Percentiles rank a stretch among this genome's conserved stretches.
Evolutionary conservation across 2,329 filamentous ascomycete genomes (phyloP).

Genomic region (Parasarocladium wereldwijsianum): DNA sequence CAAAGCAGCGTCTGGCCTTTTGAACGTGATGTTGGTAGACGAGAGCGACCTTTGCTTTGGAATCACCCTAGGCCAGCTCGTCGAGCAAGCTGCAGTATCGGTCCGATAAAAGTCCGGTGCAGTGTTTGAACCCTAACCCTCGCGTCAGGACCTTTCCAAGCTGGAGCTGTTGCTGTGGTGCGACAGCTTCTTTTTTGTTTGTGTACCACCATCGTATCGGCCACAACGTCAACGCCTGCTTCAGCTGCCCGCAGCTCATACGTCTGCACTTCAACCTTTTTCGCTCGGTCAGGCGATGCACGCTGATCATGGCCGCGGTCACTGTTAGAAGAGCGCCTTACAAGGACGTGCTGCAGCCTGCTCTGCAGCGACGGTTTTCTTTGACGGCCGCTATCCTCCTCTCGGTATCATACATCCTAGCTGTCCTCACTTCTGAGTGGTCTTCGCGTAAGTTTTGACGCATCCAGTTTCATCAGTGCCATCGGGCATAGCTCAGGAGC

Average conservation of each 20-base stretch:
- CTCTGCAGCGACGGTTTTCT: slow-evolving; percentile 74
- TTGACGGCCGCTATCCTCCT: slow-evolving; percentile 59
- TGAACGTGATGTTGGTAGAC: too few relatives aligned
- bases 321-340: slow-evolving; percentile 49
- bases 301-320: slow-evolving; percentile 34
- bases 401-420: slow-evolving; percentile 56
- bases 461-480: too few relatives aligned
- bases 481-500: too few relatives aligned
- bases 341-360: slow-evolving; percentile 81
- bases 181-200: slow-evolving; percentile 4
- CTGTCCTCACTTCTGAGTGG: slow-evolving; percentile 55
- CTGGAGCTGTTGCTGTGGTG: slow-evolving; percentile 1
- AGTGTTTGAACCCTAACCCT: too few relatives aligned
- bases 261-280: not conserved
- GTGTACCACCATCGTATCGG: not conserved
- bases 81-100: too few relatives aligned
- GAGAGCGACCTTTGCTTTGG: too few relatives aligned
- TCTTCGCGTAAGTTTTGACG: slow-evolving; percentile 43
- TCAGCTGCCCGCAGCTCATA: not conserved
- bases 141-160: too few relatives aligned
- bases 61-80: too few relatives aligned
- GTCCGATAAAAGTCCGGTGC: too few relatives aligned
- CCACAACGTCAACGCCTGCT: not conserved
- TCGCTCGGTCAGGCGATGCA: slow-evolving; percentile 23
- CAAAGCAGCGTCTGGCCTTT: too few relatives aligned